A percentile compares a stretch with the other conserved stretches of the same genome.
Conservation (phyloP, 1,139 yeast species). For the Suhomyces taliae region DNA sequence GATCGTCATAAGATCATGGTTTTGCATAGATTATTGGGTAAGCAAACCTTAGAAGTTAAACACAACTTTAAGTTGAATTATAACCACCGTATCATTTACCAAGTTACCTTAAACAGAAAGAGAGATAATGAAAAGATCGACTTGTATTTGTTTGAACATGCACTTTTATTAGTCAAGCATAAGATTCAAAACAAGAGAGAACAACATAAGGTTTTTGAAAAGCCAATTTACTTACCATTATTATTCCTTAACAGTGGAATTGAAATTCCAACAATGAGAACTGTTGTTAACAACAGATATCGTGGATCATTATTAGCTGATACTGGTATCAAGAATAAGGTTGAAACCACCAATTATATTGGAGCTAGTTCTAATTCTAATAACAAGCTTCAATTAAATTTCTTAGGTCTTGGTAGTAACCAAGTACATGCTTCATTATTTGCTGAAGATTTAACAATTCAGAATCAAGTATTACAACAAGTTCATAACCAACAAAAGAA, state of each 20-base stretch:
- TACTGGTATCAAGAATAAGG: slow-evolving; percentile 30
- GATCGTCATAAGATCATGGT: slow-evolving; percentile 90
- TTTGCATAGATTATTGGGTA: slow-evolving; percentile 76
- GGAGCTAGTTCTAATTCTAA: slow-evolving; percentile 23
- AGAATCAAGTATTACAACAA: slow-evolving; percentile 78
- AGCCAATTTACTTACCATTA: slow-evolving; percentile 89
- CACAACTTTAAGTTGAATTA: slow-evolving; percentile 70
- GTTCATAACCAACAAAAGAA: slow-evolving; percentile 77
- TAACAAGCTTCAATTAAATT: slow-evolving; percentile 47
- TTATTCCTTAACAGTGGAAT: slow-evolving; percentile 75
- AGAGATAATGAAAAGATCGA: slow-evolving; percentile 80
- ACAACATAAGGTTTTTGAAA: slow-evolving; percentile 85
- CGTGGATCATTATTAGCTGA: slow-evolving; percentile 45
- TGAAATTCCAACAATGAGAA: slow-evolving; percentile 66
- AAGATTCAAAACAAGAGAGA: slow-evolving; percentile 89
- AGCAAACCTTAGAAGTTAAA: slow-evolving; percentile 68
- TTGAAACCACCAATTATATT: slow-evolving; percentile 29
- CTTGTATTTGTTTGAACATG: slow-evolving; percentile 85
- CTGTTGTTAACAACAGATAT: slow-evolving; percentile 38
- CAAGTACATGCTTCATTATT: slow-evolving; percentile 46
- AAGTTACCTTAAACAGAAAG: slow-evolving; percentile 66
- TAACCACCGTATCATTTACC: slow-evolving; percentile 78
- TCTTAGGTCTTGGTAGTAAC: slow-evolving; percentile 46
- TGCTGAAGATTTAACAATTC: slow-evolving; percentile 58
- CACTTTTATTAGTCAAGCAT: slow-evolving; percentile 79